Evolutionary conservation across 2,329 filamentous ascomycete genomes (phyloP).

Genomic region (Calonectria pauciramosa): DNA sequence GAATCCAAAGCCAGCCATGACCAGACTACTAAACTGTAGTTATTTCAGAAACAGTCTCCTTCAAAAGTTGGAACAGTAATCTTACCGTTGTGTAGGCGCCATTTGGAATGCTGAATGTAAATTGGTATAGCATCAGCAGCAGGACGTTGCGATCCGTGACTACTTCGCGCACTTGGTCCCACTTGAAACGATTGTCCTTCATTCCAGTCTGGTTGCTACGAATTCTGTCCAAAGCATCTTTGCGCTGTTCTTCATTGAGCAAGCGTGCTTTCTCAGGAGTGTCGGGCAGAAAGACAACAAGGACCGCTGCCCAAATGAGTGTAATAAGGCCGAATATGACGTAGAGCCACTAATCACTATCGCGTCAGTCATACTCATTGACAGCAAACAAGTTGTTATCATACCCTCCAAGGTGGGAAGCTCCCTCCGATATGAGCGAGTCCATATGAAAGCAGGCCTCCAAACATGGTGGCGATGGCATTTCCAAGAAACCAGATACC

Average conservation of each 20-base stretch:
- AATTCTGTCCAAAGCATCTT: slow-evolving; percentile 33
- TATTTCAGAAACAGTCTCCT: neutral
- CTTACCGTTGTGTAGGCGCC: slow-evolving; percentile 39
- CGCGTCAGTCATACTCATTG: neutral
- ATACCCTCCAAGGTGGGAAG: slow-evolving; percentile 35
- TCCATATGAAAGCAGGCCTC: slow-evolving; percentile 37
- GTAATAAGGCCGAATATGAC: slow-evolving; percentile 42
- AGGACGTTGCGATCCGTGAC: slow-evolving; percentile 38
- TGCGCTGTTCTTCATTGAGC: slow-evolving; percentile 31
- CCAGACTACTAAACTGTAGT: slow-evolving; percentile 39
- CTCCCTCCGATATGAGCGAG: slow-evolving; percentile 37
- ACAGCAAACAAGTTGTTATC: neutral
- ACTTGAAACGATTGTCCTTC: slow-evolving; percentile 37
- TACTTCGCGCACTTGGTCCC: slow-evolving; percentile 39
- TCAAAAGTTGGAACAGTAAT: fast-evolving
- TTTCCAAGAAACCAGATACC: slow-evolving; percentile 43
- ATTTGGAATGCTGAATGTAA: slow-evolving; percentile 39
- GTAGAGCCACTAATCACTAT: slow-evolving; percentile 31
- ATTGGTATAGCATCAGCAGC: slow-evolving; percentile 37
- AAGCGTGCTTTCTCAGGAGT: slow-evolving; percentile 34
- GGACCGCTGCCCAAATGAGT: slow-evolving; percentile 29
- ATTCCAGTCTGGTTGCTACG: slow-evolving; percentile 39
- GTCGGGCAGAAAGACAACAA: slow-evolving; percentile 36
- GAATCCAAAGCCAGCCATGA: slow-evolving; percentile 42
- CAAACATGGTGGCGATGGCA: slow-evolving; percentile 38